phyloP scores from a whole-genome alignment of 805 yeast genomes.

The Isabelozyma gotoi region DNA sequence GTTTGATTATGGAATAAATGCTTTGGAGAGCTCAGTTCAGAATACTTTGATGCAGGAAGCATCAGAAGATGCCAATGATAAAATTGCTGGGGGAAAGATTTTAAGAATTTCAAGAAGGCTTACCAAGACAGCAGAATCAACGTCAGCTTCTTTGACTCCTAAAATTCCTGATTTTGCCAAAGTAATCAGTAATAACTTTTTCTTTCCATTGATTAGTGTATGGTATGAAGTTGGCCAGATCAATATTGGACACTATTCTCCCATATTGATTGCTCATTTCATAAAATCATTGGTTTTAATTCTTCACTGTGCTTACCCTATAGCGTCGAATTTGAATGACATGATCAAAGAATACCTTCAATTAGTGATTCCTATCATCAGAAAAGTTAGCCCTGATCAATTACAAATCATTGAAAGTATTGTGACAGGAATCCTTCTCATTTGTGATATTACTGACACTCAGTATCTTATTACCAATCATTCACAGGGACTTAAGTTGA shows the following conservation, averaged over 20 bases:
- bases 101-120: constrained; percentile 42
- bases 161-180: constrained; percentile 36
- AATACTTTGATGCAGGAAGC: constrained; percentile 31
- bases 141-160: constrained; percentile 11
- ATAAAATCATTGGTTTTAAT: constrained; percentile 58
- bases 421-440: constrained; percentile 34
- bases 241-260: constrained; percentile 53
- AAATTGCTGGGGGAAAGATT: constrained; percentile 39
- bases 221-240: constrained; percentile 49
- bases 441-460: constrained; percentile 34
- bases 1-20: constrained; percentile 1
- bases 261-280: constrained; percentile 56
- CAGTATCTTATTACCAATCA: constrained; percentile 20
- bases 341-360: constrained; percentile 56
- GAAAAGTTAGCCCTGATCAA: constrained; percentile 21
- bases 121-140: constrained; percentile 9
- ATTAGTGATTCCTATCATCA: constrained; percentile 25
- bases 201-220: constrained; percentile 52
- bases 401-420: constrained; percentile 37
- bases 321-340: constrained; percentile 47
- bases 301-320: constrained; percentile 58
- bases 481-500: constrained; percentile 15
- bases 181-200: constrained; percentile 45
- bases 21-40: constrained; percentile 23
- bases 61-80: constrained; percentile 29